Base-by-base conservation (phyloP, 2,329 filamentous ascomycete species). In the Fusarium fujikuroi region DNA sequence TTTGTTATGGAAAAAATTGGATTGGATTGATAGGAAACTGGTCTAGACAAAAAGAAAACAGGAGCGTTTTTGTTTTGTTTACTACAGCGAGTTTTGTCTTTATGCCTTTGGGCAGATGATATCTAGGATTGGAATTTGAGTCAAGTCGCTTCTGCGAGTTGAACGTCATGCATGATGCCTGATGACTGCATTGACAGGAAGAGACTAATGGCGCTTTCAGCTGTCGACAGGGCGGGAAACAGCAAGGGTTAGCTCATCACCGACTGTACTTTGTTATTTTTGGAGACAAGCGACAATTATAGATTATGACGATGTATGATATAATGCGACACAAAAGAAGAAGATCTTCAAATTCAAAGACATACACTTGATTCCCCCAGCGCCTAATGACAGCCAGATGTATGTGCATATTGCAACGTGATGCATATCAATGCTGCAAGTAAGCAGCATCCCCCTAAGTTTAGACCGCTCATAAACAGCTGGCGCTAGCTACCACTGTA, bases 251-350 rank as follows among this genome's bases (percentile, higher is more conserved):
- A 47, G 19, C 14, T 47, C 19, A 46, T 46, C 21, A 15, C 25
- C 28, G 25, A 15, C 23, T 50, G 30, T 34, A 14, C 8, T 19
- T 58, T 58, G 36, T 46, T 58, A n/a, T 43, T 43, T 34, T 43
- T 36, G 36, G 40, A 50, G 47, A 65, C 18, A 39, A 57, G 49
- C 18, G 37, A 68, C 56, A 44, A 63, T 28, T 44, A 74, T 69
- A 75, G 65, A 76, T 47, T 47, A 47, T 65, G 62, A 76, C 66
- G 73, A 76, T 76, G 56, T 75, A 70, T 67, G 63, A 73, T 71
- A 75, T 63, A 73, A 75, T 67, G 30, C 46, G 36, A 60, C 23
- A 36, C 23, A 49, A 30, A 34, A 9, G 12, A 61, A 49, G 49
- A 49, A 16, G 12, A 58, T 61, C 54, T 43, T n/a, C 9, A 44